Percentiles rank a stretch among this genome's conserved stretches.
Conservation (phyloP, 176 grass and related monocot genomes). For the Musa itinerans region DNA sequence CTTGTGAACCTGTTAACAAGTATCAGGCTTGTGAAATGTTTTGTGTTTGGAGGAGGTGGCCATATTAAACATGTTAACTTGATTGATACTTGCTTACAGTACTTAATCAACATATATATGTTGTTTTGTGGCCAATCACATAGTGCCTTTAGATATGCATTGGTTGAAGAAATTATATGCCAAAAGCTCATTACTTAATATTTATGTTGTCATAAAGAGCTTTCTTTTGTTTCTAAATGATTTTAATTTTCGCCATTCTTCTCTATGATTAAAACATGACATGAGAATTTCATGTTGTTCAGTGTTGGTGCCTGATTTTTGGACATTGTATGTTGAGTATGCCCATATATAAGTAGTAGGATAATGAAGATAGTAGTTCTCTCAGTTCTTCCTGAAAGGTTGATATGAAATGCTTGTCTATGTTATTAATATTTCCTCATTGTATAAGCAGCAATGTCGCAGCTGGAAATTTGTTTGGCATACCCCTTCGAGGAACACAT, state of each 20-base stretch:
- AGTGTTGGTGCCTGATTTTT: not conserved
- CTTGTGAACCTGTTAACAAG: too few species aligned
- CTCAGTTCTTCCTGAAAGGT: not conserved
- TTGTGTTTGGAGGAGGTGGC: not conserved
- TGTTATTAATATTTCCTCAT: conserved; percentile 8
- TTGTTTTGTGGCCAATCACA: too few species aligned
- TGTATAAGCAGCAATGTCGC: conserved; percentile 68
- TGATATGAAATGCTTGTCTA: not conserved
- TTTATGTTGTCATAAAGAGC: not conserved
- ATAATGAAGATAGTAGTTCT: not conserved
- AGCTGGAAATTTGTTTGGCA: conserved; percentile 91
- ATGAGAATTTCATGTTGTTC: not conserved
- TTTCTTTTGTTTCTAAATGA: not conserved
- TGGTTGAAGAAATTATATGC: not conserved
- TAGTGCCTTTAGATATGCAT: not conserved
- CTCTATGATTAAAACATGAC: not conserved
- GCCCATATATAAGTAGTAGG: not conserved
- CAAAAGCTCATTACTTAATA: too few species aligned
- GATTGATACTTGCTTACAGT: too few species aligned
- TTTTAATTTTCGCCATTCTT: not conserved
- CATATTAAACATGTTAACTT: not conserved
- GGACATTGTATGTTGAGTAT: not conserved
- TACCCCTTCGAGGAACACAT: conserved; percentile 95
- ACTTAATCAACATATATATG: too few species aligned
- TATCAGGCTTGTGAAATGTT: not conserved